These are phyloP conservation scores for Annulohypoxylon nitens DNA, from an alignment of 495 filamentous ascomycete genomes.

Conservation along the genomic window DNA sequence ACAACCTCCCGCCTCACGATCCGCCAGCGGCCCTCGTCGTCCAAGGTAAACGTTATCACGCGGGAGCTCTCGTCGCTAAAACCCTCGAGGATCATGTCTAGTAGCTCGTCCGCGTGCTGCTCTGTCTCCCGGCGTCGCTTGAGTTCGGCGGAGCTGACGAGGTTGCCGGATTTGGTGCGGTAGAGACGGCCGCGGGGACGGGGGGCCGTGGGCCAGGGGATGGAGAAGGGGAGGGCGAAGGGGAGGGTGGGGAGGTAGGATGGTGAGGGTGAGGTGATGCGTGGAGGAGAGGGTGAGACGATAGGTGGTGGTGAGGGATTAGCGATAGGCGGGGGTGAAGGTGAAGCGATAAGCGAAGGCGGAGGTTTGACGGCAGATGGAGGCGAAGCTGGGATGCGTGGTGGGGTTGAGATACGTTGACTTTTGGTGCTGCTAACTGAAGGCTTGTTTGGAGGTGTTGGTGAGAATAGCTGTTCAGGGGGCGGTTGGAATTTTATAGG, in stretches of 20 bases:
- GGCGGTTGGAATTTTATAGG: not conserved
- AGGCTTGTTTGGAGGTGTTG: not conserved
- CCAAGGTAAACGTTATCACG: constrained; percentile 29
- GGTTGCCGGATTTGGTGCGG: constrained; percentile 46
- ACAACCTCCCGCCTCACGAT: constrained; percentile 45
- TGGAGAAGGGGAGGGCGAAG: constrained; percentile 19
- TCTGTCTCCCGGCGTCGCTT: constrained; percentile 39
- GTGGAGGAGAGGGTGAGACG: not conserved
- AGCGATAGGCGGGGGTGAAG: too few relatives aligned
- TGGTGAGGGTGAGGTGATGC: not conserved
- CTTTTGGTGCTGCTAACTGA: not conserved
- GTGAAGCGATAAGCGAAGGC: too few relatives aligned
- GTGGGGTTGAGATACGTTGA: not conserved
- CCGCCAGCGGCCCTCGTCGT: constrained; percentile 51
- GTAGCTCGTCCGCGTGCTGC: constrained; percentile 30
- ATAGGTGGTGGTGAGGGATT: not conserved
- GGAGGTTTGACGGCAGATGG: not conserved
- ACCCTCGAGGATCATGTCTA: constrained; percentile 46
- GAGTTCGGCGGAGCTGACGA: constrained; percentile 40
- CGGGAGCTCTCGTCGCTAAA: constrained; percentile 13
- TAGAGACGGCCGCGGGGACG: constrained; percentile 37
- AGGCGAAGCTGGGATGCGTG: not conserved
- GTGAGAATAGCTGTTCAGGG: not conserved
- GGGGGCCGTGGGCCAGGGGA: constrained; percentile 2
- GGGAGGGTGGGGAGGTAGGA: constrained; percentile 7